phyloP scores from a whole-genome alignment of 164 flowering plant species.

The Sextonia rubra region DNA sequence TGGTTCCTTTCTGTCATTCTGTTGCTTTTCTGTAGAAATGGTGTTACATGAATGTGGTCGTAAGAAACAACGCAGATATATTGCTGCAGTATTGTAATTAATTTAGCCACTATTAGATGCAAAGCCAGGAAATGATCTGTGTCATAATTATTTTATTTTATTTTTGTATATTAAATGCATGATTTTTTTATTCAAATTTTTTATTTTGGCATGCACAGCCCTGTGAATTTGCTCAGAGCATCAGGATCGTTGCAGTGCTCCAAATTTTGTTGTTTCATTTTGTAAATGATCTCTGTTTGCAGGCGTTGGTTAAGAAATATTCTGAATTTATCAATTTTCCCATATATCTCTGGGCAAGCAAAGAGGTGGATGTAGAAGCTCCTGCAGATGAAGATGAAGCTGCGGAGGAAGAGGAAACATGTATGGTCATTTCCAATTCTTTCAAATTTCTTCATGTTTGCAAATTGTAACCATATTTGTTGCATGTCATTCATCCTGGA shows the following conservation, averaged over 20 bases:
- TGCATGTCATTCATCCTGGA: not conserved
- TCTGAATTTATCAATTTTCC: constrained; percentile 98
- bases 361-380: constrained; percentile 86
- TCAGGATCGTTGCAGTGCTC: not conserved
- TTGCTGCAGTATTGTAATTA: no score
- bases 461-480: not conserved
- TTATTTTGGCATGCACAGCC: not conserved
- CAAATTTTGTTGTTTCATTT: no score
- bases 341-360: constrained; percentile 80
- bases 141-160: no score
- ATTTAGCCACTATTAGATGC: no score
- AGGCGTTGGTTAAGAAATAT: constrained; percentile 90
- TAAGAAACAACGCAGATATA: no score
- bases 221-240: not conserved
- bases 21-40: no score
- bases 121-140: no score
- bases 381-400: constrained; percentile 95
- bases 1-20: no score
- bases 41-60: no score
- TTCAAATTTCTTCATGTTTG: not conserved
- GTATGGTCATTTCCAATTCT: constrained; percentile 28
- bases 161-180: not conserved
- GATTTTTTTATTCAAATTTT: no score
- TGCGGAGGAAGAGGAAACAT: constrained; percentile 58
- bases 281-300: constrained; percentile 9